These are phyloP conservation scores for Prototheca cutis DNA, from an alignment of 163 green algal species.

Conservation along the genomic window DNA sequence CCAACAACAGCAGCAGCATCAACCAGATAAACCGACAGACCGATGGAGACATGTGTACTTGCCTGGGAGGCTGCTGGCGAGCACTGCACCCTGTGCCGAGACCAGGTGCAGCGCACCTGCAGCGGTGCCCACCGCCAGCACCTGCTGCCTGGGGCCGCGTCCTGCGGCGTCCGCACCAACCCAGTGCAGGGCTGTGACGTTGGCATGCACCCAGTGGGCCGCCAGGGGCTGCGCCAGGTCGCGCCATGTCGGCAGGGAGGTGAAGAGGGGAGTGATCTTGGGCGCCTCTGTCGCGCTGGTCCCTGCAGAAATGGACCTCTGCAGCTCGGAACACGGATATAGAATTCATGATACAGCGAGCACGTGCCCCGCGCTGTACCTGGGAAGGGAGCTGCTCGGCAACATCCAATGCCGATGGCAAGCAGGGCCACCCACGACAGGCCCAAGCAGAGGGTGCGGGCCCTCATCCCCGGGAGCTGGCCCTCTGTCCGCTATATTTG, in stretches of 20 bases:
- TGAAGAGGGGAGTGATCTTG: neutral
- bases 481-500: no score
- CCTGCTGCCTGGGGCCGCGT: no score
- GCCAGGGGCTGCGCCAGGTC: neutral
- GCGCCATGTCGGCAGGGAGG: neutral
- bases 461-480: no score
- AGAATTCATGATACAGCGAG: no score
- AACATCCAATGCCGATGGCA: no score
- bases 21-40: neutral
- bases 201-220: neutral
- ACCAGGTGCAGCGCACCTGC: slow-evolving; percentile 7
- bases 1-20: no score
- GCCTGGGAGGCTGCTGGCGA: slow-evolving; percentile 10
- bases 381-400: no score
- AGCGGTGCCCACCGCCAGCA: slow-evolving; percentile 4
- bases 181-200: slow-evolving; percentile 1
- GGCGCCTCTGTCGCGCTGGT: neutral
- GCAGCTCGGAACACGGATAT: no score
- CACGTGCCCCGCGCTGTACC: no score
- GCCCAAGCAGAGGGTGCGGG: no score
- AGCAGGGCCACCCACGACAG: no score
- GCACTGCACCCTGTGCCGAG: neutral
- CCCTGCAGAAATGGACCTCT: neutral
- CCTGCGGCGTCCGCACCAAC: no score
- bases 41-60: neutral